These are phyloP conservation scores for Kalaharituber pfeilii DNA, from an alignment of 2,329 filamentous ascomycete species.

Conservation along the genomic window DNA sequence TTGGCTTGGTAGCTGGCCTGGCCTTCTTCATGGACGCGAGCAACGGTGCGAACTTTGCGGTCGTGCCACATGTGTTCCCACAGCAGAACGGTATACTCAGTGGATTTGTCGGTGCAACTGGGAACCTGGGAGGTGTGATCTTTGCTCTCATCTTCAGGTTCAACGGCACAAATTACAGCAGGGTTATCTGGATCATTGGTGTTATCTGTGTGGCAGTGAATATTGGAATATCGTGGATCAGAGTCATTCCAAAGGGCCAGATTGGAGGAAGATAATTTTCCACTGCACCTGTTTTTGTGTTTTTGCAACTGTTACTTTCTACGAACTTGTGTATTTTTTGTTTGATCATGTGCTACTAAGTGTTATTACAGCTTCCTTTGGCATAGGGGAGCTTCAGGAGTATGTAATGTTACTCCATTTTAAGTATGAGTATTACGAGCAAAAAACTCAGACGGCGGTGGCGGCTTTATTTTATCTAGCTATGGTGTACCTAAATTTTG, in stretches of 20 bases:
- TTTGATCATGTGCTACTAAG: too few relatives aligned
- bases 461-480: too few relatives aligned
- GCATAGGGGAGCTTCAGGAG: too few relatives aligned
- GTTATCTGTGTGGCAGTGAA: conserved; percentile 55
- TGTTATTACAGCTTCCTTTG: too few relatives aligned
- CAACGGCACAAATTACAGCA: conserved; percentile 47
- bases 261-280: conserved; percentile 31
- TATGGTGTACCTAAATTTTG: too few relatives aligned
- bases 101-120: conserved; percentile 59
- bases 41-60: conserved; percentile 72
- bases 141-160: conserved; percentile 76
- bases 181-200: conserved; percentile 67
- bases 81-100: conserved; percentile 61
- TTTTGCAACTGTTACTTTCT: too few relatives aligned
- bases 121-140: conserved; percentile 70
- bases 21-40: conserved; percentile 70
- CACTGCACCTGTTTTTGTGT: too few relatives aligned
- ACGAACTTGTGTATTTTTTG: too few relatives aligned
- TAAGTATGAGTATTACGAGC: too few relatives aligned
- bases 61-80: conserved; percentile 75
- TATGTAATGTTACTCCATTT: too few relatives aligned
- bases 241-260: conserved; percentile 39
- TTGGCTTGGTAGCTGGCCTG: conserved; percentile 59
- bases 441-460: too few relatives aligned
- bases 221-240: conserved; percentile 46